These are phyloP conservation scores for Zoysia matrella DNA, from an alignment of 202 grass and related monocot species.

Conservation along the genomic window DNA sequence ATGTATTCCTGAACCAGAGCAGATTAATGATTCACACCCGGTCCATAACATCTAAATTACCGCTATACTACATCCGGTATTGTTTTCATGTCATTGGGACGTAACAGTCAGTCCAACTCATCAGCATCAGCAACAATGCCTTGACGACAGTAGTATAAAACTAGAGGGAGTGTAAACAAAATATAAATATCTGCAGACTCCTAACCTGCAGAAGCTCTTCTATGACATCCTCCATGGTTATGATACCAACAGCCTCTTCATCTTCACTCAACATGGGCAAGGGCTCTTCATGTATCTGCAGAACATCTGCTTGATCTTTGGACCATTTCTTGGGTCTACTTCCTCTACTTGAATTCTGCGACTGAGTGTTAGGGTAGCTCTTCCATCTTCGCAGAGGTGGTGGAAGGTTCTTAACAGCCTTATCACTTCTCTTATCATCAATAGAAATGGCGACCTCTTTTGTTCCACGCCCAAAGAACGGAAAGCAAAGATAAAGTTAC, in stretches of 20 bases:
- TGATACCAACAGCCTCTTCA: constrained; percentile 85
- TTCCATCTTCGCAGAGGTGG: constrained; percentile 57
- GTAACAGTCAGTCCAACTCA: not conserved
- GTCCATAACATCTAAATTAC: not conserved
- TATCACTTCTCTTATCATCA: constrained; percentile 61
- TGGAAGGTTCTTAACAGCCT: constrained; percentile 38
- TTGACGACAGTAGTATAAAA: not conserved
- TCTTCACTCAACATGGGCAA: constrained; percentile 69
- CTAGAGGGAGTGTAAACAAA: not conserved
- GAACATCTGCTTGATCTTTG: constrained; percentile 63
- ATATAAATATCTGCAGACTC: not conserved
- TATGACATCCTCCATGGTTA: constrained; percentile 99
- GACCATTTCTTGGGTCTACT: constrained; percentile 67
- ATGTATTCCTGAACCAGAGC: not conserved
- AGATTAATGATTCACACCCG: not conserved
- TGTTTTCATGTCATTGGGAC: not conserved
- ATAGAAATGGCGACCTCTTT: constrained; percentile 68
- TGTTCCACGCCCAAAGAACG: not conserved
- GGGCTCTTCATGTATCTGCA: constrained; percentile 68
- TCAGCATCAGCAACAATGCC: too few relatives aligned
- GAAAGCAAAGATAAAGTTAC: constrained; percentile 17
- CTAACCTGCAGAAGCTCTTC: constrained; percentile 96
- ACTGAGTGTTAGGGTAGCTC: constrained; percentile 65
- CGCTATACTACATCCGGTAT: not conserved
- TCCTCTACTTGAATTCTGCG: constrained; percentile 39